A percentile compares a stretch with the other conserved stretches of the same genome.
Evolutionary conservation across 495 filamentous ascomycete genomes (phyloP).

Genomic region (Neurospora sp.): DNA sequence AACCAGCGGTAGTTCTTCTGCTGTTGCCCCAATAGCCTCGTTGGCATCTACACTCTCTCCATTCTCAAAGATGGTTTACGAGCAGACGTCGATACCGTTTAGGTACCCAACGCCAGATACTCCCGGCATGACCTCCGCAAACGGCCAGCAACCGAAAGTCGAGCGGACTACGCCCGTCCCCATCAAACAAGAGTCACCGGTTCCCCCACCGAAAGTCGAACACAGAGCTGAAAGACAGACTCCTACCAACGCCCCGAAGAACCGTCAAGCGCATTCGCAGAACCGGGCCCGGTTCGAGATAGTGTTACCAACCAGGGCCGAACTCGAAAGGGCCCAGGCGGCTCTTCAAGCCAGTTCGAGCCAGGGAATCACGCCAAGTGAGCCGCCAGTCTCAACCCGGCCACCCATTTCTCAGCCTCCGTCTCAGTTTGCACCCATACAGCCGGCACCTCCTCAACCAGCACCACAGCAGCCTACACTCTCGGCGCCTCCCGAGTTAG

Average conservation of each 20-base stretch:
- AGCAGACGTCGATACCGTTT: conserved; percentile 27
- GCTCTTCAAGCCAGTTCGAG: not conserved
- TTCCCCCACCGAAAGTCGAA: conserved; percentile 11
- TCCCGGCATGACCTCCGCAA: conserved; percentile 5
- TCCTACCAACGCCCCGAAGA: conserved; percentile 7
- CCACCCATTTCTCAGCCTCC: not conserved
- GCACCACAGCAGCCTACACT: not conserved
- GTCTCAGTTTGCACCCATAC: not conserved
- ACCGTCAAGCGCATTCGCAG: conserved; percentile 14
- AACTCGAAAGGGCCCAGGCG: conserved; percentile 12
- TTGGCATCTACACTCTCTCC: conserved; percentile 27
- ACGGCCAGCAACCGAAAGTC: conserved; percentile 4
- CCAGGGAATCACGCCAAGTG: not conserved
- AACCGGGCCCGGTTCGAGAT: conserved; percentile 23
- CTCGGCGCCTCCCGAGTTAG: not conserved
- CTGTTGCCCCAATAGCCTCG: conserved; percentile 3
- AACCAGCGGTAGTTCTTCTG: conserved; percentile 4
- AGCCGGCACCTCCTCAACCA: not conserved
- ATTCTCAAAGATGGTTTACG: conserved; percentile 35
- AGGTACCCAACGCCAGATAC: conserved; percentile 27
- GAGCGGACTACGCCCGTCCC: conserved; percentile 4
- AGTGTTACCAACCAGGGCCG: conserved; percentile 21
- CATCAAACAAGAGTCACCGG: conserved; percentile 6
- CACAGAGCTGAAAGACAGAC: not conserved
- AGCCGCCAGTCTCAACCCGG: not conserved